Evolutionary conservation across 257 asterid species (phyloP).

Genomic region (Jacaranda mimosifolia): DNA sequence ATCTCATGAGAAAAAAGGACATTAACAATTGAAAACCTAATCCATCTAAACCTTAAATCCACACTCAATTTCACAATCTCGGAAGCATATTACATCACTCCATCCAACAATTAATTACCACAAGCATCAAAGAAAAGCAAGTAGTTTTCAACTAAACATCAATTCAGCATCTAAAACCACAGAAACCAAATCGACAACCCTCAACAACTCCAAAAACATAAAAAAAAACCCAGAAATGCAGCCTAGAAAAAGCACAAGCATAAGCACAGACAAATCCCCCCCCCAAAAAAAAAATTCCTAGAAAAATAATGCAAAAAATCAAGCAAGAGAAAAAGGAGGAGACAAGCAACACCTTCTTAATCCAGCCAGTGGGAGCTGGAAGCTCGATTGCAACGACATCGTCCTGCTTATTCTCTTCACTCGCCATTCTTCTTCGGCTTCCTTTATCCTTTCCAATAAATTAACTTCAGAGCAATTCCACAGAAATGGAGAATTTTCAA

Average conservation of each 20-base stretch:
- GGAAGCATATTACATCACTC: background rate
- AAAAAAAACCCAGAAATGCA: background rate
- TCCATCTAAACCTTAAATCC: background rate
- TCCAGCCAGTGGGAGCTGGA: constrained; percentile 70
- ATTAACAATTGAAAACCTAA: constrained; percentile 16
- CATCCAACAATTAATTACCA: constrained; percentile 19
- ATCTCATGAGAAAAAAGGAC: background rate
- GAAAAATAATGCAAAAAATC: background rate
- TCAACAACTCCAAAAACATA: constrained; percentile 21
- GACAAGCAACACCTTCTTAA: constrained; percentile 52
- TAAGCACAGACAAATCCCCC: background rate
- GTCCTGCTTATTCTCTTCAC: constrained; percentile 37
- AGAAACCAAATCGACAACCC: constrained; percentile 28
- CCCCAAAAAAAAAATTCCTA: background rate
- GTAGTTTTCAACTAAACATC: constrained; percentile 22
- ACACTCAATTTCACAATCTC: constrained; percentile 25
- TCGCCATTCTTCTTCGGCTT: constrained; percentile 41
- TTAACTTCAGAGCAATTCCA: background rate
- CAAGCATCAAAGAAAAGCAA: constrained; percentile 6
- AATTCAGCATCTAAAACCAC: constrained; percentile 31
- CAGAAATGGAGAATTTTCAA: background rate
- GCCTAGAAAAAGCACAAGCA: background rate
- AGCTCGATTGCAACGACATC: constrained; percentile 56
- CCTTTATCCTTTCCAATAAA: background rate
- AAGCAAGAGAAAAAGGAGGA: constrained; percentile 7